These are phyloP conservation scores for Coprinopsis cinerea DNA, from an alignment of 768 basidiomycete genomes.

Conservation along the genomic window DNA sequence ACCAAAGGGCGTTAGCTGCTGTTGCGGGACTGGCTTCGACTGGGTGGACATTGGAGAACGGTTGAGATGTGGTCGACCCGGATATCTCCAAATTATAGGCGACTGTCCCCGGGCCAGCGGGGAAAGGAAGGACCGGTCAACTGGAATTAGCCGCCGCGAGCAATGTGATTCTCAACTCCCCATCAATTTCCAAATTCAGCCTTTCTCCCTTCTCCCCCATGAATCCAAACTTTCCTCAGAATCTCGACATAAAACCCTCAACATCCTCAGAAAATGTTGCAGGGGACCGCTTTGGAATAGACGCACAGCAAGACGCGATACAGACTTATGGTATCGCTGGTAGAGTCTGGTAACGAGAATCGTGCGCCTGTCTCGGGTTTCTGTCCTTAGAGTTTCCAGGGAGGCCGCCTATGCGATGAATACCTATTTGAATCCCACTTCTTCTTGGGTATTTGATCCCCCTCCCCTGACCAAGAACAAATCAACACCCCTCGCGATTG, in stretches of 20 bases:
- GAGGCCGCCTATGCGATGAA: constrained; percentile 65
- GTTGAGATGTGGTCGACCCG: constrained; percentile 10
- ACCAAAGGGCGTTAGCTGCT: constrained; percentile 79
- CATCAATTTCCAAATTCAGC: neutral
- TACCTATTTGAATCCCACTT: constrained; percentile 42
- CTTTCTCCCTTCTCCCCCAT: constrained; percentile 1
- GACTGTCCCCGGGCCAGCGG: constrained; percentile 16
- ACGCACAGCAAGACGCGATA: constrained; percentile 55
- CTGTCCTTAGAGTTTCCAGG: constrained; percentile 34
- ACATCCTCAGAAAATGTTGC: constrained; percentile 8
- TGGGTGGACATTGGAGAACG: constrained; percentile 37
- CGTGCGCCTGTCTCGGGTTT: constrained; percentile 1
- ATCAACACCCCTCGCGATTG: constrained; percentile 27
- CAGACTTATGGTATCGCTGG: constrained; percentile 76
- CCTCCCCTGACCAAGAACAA: constrained; percentile 27
- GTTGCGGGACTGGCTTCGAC: constrained; percentile 54
- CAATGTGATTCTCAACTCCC: constrained; percentile 13
- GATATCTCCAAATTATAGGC: constrained; percentile 15
- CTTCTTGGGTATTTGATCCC: constrained; percentile 46
- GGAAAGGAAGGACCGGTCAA: constrained; percentile 18
- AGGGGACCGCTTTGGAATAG: constrained; percentile 23
- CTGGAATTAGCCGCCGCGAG: neutral
- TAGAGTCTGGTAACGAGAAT: constrained; percentile 62
- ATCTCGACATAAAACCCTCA: constrained; percentile 22
- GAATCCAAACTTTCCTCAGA: constrained; percentile 32